phyloP scores from a whole-genome alignment of 768 basidiomycete species.

The Polyporus arcularius region DNA sequence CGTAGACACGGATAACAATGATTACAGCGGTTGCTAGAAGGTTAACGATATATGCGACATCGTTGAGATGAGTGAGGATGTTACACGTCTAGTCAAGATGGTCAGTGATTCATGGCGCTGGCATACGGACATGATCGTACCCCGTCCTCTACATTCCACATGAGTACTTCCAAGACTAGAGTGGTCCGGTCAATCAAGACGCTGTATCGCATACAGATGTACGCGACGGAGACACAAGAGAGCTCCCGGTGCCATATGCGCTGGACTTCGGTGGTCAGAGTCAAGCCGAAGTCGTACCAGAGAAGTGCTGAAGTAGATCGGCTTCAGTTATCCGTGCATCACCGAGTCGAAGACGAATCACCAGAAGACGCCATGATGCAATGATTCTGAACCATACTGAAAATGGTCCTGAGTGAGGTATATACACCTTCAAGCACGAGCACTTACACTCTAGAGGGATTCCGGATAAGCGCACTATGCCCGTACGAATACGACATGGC shows the following conservation, averaged over 20 bases:
- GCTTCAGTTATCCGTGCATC: background rate
- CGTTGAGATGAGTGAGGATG: background rate
- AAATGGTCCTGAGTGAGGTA: background rate
- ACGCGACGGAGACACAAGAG: background rate
- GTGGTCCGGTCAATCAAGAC: background rate
- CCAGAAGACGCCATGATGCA: background rate
- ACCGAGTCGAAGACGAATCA: background rate
- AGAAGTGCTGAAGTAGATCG: no score
- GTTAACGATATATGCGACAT: background rate
- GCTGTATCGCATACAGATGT: background rate
- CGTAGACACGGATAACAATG: background rate
- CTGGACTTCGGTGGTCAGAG: background rate
- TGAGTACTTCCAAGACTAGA: background rate
- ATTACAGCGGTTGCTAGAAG: background rate
- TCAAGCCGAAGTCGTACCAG: background rate
- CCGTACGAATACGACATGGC: no score
- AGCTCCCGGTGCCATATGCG: slow-evolving; percentile 4
- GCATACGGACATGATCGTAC: background rate
- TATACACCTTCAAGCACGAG: background rate
- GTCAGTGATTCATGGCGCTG: background rate
- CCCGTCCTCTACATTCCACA: background rate
- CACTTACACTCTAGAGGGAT: background rate
- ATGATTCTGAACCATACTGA: background rate
- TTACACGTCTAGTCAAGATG: background rate
- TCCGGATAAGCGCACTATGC: no score